These are phyloP conservation scores for Amphibolis antarctica DNA, from an alignment of 106 monocot species.

Conservation along the genomic window DNA sequence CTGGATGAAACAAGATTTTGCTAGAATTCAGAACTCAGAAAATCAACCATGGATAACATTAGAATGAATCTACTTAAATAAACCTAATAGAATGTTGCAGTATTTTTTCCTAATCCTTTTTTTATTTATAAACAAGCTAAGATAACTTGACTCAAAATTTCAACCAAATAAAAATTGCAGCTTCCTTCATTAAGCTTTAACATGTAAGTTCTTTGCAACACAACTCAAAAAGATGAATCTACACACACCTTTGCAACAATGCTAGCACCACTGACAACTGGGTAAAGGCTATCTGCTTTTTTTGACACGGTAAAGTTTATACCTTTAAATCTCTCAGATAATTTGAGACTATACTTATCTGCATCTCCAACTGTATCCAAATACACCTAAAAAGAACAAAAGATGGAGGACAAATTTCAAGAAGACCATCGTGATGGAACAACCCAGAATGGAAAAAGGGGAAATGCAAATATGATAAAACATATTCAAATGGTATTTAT, in stretches of 20 bases:
- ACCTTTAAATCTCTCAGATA: slow-evolving; percentile 70
- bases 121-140: too few species aligned
- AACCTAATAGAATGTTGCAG: too few species aligned
- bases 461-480: background rate
- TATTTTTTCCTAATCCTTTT: too few species aligned
- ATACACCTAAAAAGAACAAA: slow-evolving; percentile 37
- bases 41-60: too few species aligned
- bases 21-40: background rate
- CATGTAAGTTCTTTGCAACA: too few species aligned
- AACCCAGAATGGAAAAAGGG: slow-evolving; percentile 2
- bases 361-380: slow-evolving; percentile 98
- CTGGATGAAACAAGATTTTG: too few species aligned
- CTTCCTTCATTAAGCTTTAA: too few species aligned
- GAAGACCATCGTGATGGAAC: background rate
- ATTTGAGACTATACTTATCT: slow-evolving; percentile 71
- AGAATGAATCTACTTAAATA: too few species aligned
- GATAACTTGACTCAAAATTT: too few species aligned
- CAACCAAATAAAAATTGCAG: too few species aligned
- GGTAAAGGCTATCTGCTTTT: slow-evolving; percentile 93
- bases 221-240: background rate
- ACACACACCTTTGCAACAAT: slow-evolving; percentile 81
- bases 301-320: slow-evolving; percentile 87
- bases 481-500: background rate
- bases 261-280: slow-evolving; percentile 97
- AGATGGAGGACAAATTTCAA: background rate